These are phyloP conservation scores for Brasenia schreberi DNA, from an alignment of 164 flowering plant species.

Conservation along the genomic window DNA sequence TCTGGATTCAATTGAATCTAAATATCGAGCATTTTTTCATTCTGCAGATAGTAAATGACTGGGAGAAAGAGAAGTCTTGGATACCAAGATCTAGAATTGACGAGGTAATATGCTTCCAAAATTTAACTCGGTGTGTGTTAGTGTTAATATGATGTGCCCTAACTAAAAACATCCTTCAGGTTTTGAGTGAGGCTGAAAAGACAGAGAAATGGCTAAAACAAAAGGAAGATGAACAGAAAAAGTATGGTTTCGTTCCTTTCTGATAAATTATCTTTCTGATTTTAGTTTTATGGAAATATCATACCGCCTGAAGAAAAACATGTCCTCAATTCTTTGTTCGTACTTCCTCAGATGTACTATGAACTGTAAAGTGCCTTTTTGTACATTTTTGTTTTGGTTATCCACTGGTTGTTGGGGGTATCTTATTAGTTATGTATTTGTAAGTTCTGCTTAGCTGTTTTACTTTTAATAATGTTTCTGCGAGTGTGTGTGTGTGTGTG, in stretches of 20 bases:
- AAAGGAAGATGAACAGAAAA: constrained; percentile 72
- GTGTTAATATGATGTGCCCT: neutral
- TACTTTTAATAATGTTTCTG: no score
- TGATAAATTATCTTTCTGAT: neutral
- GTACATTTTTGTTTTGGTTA: neutral
- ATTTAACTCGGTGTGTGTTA: no score
- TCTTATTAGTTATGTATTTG: no score
- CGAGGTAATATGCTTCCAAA: constrained; percentile 34
- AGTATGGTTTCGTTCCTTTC: constrained; percentile 30
- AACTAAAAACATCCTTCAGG: constrained; percentile 25
- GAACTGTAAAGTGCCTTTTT: neutral
- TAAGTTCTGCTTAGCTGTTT: no score
- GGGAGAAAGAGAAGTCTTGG: constrained; percentile 86
- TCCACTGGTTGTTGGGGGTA: neutral
- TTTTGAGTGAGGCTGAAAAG: constrained; percentile 45
- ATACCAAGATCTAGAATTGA: constrained; percentile 67
- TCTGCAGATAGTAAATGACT: constrained; percentile 51
- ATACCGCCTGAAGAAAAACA: neutral
- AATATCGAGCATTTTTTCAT: neutral
- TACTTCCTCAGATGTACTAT: no score
- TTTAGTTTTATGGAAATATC: neutral
- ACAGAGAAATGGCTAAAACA: constrained; percentile 68
- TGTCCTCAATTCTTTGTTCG: no score
- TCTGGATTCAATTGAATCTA: neutral
- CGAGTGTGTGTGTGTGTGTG: no score